Evolutionary conservation across 2,329 filamentous ascomycete species (phyloP), one percentile per base, ranked within the genome.

Genomic region (Arachnopeziza araneosa): DNA sequence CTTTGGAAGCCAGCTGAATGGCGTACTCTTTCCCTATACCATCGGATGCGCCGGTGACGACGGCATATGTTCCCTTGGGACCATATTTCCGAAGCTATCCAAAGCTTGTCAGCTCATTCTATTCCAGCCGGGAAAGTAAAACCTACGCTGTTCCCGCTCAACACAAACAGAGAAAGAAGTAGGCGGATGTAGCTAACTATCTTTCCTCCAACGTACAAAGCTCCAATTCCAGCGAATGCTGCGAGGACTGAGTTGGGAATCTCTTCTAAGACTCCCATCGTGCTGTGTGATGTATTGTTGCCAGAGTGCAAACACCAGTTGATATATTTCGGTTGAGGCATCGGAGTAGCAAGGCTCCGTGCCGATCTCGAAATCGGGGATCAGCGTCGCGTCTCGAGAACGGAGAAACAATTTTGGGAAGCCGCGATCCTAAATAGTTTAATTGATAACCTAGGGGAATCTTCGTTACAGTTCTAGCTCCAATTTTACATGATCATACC

Each of bases 11-110:
- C 60, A 99, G 87, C 75, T 98, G 92, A 32, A 89, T 82, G 48
- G 93, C 91, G 74, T 91, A 99, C 78, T 99, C 95, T 77, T 96
- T 98, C 73, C 95, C 95, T 64, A 99, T 87, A 65, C 95, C 96
- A 75, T 99, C 95, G 12, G 93, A 97, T 56, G 93, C 95, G 64
- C 95, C 95, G 24, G 95, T 99, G 50, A 99, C 83, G 58, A 99
- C 85, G 32, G 91, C 95, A 93, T 93, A 99, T 60, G 89, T 93
- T 63, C 93, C 93, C 70, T 91, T 91, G 68, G 89, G 89, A 67
- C 93, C 95, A 77, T 96, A 98, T 67, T 89, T 91, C 69, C 87
- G 87, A 60, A 99, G 86, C 93, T 96, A 61, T 58, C 7, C 24
- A 12, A 48, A 24, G 14, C 44, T 52, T 48, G 50, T 50, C 22